Percentiles rank a stretch among this genome's conserved stretches.
Evolutionary conservation across 2,329 filamentous ascomycete species (phyloP).

Genomic region (Xylaria arbuscula): DNA sequence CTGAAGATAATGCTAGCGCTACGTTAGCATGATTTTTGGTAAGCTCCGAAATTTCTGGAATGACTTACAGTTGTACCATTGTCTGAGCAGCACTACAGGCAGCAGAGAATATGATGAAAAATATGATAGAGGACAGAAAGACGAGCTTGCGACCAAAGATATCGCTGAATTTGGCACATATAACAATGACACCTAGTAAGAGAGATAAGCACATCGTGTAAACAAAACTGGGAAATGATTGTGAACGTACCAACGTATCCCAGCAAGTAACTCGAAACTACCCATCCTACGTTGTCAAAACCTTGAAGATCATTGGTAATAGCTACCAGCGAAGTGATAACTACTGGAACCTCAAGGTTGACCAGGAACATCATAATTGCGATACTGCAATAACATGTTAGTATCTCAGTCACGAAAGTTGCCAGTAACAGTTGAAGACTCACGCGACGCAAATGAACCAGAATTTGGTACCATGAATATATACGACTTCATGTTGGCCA

Average conservation of each 20-base stretch:
- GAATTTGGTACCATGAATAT: slow-evolving; percentile 34
- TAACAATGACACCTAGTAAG: slow-evolving; percentile 35
- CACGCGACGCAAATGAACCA: slow-evolving; percentile 32
- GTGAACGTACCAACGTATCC: slow-evolving; percentile 40
- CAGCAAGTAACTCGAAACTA: slow-evolving; percentile 40
- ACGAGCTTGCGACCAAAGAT: slow-evolving; percentile 73
- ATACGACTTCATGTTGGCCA: slow-evolving; percentile 20
- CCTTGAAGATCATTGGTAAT: slow-evolving; percentile 36
- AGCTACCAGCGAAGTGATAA: slow-evolving; percentile 38
- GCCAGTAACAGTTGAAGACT: neutral
- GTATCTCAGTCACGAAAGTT: neutral
- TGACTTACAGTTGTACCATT: slow-evolving; percentile 70
- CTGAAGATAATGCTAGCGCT: slow-evolving; percentile 32
- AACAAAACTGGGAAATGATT: neutral
- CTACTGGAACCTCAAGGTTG: slow-evolving; percentile 39
- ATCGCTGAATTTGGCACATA: slow-evolving; percentile 77
- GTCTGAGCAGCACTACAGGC: slow-evolving; percentile 73
- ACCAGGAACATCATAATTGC: slow-evolving; percentile 41
- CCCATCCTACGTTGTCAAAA: slow-evolving; percentile 36
- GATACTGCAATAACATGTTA: slow-evolving; percentile 29
- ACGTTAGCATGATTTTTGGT: neutral
- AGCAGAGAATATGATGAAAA: slow-evolving; percentile 72
- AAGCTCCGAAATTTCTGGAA: neutral
- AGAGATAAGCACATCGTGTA: neutral
- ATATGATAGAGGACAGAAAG: slow-evolving; percentile 67